Evolutionary conservation across 2,329 filamentous ascomycete species (phyloP).

Genomic region (Aspergillus ibericus): DNA sequence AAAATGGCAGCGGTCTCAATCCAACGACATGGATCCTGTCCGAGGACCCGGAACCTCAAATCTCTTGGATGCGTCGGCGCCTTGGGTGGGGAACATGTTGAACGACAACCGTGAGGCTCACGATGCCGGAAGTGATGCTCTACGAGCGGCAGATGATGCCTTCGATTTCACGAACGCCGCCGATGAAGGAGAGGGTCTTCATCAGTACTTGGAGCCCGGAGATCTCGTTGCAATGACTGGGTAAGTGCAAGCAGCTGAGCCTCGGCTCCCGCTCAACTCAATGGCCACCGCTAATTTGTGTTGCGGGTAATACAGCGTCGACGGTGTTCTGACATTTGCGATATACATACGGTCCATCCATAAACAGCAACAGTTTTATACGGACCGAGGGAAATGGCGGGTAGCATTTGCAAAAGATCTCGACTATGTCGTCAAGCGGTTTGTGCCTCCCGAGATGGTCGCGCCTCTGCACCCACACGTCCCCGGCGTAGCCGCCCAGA

Average conservation of each 20-base stretch:
- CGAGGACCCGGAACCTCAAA: constrained; percentile 23
- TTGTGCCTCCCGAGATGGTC: constrained; percentile 48
- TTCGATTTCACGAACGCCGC: constrained; percentile 26
- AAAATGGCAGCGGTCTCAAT: constrained; percentile 40
- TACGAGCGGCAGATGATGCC: constrained; percentile 26
- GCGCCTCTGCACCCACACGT: constrained; percentile 53
- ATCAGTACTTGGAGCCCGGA: constrained; percentile 40
- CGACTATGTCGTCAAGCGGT: constrained; percentile 52
- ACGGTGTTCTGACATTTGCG: constrained; percentile 33
- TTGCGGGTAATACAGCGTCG: constrained; percentile 10
- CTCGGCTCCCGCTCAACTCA: not conserved
- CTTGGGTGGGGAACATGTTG: constrained; percentile 35
- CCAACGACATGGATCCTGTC: constrained; percentile 32
- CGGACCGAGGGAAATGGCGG: constrained; percentile 45
- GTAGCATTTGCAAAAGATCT: constrained; percentile 39
- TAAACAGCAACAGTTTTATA: constrained; percentile 47
- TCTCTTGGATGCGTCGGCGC: constrained; percentile 7
- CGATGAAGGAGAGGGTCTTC: constrained; percentile 31
- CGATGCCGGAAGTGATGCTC: constrained; percentile 28
- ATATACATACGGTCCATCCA: constrained; percentile 45
- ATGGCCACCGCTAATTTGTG: not conserved
- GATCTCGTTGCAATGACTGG: constrained; percentile 40
- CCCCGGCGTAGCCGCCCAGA: constrained; percentile 38
- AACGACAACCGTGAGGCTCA: constrained; percentile 31
- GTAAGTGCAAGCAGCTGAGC: constrained; percentile 22